phyloP scores from a whole-genome alignment of 441 rosid species.

The Pelargonium citronellum region DNA sequence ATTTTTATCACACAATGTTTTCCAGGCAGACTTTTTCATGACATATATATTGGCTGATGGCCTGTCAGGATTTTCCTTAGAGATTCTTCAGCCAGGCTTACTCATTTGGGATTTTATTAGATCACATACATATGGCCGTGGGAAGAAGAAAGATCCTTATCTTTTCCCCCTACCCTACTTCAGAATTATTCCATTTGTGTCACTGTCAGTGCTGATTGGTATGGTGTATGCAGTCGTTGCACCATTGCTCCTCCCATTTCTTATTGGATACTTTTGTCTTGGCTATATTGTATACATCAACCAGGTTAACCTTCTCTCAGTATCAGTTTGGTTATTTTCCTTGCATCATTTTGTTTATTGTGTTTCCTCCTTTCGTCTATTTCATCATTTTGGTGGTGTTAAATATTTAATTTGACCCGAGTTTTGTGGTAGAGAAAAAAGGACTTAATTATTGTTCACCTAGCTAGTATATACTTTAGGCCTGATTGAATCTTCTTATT shows the following conservation, averaged over 20 bases:
- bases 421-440: no score
- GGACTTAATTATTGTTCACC: no score
- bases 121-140: constrained; percentile 40
- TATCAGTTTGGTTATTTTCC: neutral
- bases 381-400: neutral
- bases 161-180: constrained; percentile 69
- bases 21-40: constrained; percentile 79
- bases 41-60: constrained; percentile 84
- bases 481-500: no score
- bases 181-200: constrained; percentile 64
- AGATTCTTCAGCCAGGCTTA: constrained; percentile 69
- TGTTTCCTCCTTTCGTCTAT: neutral
- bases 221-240: constrained; percentile 75
- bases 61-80: constrained; percentile 75
- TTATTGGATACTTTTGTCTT: constrained; percentile 65
- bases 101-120: constrained; percentile 49
- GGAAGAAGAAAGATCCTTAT: constrained; percentile 52
- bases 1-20: constrained; percentile 7
- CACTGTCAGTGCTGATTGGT: constrained; percentile 68
- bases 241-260: constrained; percentile 73
- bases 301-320: constrained; percentile 44
- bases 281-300: constrained; percentile 74
- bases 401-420: neutral
- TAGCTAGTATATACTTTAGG: no score
- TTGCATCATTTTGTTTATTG: neutral